Evolutionary conservation across 2,329 filamentous ascomycete genomes (phyloP), one percentile per base, ranked within the genome.

Genomic region (Tolypocladium paradoxum): DNA sequence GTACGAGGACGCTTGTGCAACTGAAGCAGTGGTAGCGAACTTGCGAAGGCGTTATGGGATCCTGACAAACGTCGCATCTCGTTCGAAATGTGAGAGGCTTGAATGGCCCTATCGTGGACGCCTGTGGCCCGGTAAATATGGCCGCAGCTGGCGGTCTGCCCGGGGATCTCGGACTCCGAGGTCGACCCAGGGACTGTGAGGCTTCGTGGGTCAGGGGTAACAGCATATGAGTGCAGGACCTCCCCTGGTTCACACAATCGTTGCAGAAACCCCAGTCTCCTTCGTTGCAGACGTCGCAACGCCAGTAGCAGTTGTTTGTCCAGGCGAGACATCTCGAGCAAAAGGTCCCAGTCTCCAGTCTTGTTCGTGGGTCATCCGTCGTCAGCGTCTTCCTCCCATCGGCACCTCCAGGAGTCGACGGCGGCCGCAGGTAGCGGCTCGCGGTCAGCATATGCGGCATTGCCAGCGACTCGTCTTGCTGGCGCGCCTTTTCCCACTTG

Each of bases 231-330:
- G 84, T 87, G 69, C 92, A 97, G 55, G 84, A 87, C 55, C 78
- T 78, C 18, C 89, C 90, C 66, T 85, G 83, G 55, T 92, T 91
- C 33, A 96, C 89, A 59, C 92, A 97, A 55, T 78, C 73, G 61
- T 91, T 90, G 70, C 92, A 97, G 65, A 89, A 96, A 0, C 92
- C 92, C 91, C 91, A 97, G 64, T 95, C 91, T 6, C 90, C 92
- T 57, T 93, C 84, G 61, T 96, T 96, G 70, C 92, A 97, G 29
- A 78, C 68, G 55, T 87, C 82, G 67, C 92, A 97, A 57, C 88
- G 84, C 92, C 91, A 97, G 69, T 88, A 95, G 68, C 89, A 93
- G 50, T 85, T 80, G 61, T 95, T 91, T 0, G 89, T 79, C 73
- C 83, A 87, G 0, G 79, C 74, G 20, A 78, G 73, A 65, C 92